Base-by-base conservation (phyloP, 2,329 filamentous ascomycete species). In the Thermothelomyces thermophilus region DNA sequence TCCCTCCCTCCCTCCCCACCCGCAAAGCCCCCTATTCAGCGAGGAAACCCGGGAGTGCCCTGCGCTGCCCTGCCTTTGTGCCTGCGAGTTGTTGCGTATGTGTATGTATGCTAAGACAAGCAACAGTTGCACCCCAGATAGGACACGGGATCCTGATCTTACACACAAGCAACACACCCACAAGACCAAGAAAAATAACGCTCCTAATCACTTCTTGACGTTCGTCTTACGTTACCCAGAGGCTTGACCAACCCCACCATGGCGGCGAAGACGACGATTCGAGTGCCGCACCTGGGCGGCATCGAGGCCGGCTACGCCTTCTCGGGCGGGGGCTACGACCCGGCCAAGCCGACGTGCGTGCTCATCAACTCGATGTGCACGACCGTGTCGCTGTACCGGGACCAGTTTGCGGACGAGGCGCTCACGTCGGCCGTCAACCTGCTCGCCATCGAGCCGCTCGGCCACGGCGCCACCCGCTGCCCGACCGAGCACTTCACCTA, bases 281-380 rank as follows among this genome's bases (percentile, higher is more conserved):
- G 63, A 37, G 71, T 76, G 46, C 70, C 72, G 49, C 73, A 76
- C 62, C 64, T 76, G 5, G 72, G 72, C 35, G 71, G 71, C 55
- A 74, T 73, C 62, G 62, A 62, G 44, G 72, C 66, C 36, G 74
- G 72, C 39, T 75, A 73, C 42, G 47, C 51, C 9, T 54, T 64
- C 14, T 60, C 50, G 36, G 56, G 49, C 7, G 28, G 31, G 8
- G 17, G 28, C 11, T 66, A 73, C 50, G 75, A 83, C 64, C 60
- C 71, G 4, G 61, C 65, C 46, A 78, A 77, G 63, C 73, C 75
- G 16, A 78, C 75, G 2, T 59, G 70, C 34, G 69, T 77, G 22
- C 70, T 78, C 54, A 66, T 77, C 58, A 77, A 77, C 64, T 72
- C 73, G 24, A 72, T 79, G 66, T 73, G 70, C 61, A 74, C 73